Percentiles rank a stretch among this genome's conserved stretches.
These are phyloP conservation scores for Pontederia paniculata DNA, from an alignment of 176 grass and related monocot species.

Conservation along the genomic window DNA sequence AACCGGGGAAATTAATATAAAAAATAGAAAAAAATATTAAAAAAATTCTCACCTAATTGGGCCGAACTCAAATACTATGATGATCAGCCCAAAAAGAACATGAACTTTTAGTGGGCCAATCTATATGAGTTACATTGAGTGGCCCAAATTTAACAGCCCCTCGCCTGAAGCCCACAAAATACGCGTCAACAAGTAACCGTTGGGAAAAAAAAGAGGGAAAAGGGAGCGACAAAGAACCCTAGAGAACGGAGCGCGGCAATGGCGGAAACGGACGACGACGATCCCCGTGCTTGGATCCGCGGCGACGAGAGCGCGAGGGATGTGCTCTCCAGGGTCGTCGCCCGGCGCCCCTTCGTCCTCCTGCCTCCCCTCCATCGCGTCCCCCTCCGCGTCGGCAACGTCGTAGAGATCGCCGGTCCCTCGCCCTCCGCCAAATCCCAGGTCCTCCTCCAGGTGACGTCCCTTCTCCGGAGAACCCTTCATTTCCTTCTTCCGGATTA, in stretches of 20 bases:
- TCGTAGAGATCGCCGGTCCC: constrained; percentile 82
- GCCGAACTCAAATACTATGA: no score
- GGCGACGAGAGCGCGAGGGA: constrained; percentile 52
- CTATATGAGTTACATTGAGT: no score
- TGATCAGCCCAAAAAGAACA: no score
- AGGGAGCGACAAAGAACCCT: constrained; percentile 18
- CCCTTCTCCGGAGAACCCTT: no score
- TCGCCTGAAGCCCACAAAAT: no score
- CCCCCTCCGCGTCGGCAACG: constrained; percentile 69
- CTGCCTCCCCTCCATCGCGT: constrained; percentile 73
- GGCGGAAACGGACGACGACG: constrained; percentile 18
- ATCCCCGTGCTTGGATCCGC: constrained; percentile 42
- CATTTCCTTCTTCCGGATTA: neutral
- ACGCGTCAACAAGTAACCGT: no score
- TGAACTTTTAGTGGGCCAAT: no score
- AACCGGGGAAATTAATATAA: no score
- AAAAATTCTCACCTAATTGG: no score
- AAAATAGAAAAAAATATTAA: no score
- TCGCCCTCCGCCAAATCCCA: constrained; percentile 82
- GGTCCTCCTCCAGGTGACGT: constrained; percentile 56
- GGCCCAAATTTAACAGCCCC: no score
- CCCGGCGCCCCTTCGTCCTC: constrained; percentile 43
- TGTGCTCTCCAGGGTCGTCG: constrained; percentile 49
- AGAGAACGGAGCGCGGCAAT: constrained; percentile 14
- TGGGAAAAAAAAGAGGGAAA: no score